Evolutionary conservation across 495 filamentous ascomycete species (phyloP).

Genomic region (Penicillium tannophilum): DNA sequence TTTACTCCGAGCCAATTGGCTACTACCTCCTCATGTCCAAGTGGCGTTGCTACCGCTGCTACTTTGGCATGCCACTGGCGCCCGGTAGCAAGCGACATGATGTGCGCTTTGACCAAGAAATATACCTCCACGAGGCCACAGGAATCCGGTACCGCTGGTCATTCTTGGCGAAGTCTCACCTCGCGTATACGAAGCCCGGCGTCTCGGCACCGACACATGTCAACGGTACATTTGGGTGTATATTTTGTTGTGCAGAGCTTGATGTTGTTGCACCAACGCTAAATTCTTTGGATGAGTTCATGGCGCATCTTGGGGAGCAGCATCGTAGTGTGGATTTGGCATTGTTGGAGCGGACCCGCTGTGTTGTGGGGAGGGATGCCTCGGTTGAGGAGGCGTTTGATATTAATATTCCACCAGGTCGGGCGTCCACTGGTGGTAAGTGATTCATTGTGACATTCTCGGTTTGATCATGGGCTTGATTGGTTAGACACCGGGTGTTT

Average conservation of each 20-base stretch:
- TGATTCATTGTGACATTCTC: not conserved
- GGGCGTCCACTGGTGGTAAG: not conserved
- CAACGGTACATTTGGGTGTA: constrained; percentile 40
- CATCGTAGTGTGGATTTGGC: not conserved
- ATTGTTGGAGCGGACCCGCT: constrained; percentile 14
- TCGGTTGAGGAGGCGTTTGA: constrained; percentile 39
- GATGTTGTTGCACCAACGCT: constrained; percentile 35
- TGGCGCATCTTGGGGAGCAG: constrained; percentile 42
- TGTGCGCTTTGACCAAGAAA: constrained; percentile 27
- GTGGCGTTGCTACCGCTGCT: constrained; percentile 47
- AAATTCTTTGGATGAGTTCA: constrained; percentile 41
- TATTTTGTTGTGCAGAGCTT: constrained; percentile 48
- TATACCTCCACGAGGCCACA: constrained; percentile 29
- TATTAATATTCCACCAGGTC: constrained; percentile 34
- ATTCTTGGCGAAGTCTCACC: constrained; percentile 55
- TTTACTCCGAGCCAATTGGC: constrained; percentile 37
- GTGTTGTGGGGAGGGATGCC: constrained; percentile 36
- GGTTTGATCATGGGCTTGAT: no score
- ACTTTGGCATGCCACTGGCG: constrained; percentile 41
- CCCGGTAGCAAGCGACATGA: not conserved
- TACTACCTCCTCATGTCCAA: constrained; percentile 33
- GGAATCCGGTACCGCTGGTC: constrained; percentile 50
- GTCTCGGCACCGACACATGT: constrained; percentile 16
- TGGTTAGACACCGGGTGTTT: no score
- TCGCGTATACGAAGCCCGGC: constrained; percentile 29